These are phyloP conservation scores for Saccharomycopsis fodiens DNA, from an alignment of 805 yeast genomes.

Conservation along the genomic window DNA sequence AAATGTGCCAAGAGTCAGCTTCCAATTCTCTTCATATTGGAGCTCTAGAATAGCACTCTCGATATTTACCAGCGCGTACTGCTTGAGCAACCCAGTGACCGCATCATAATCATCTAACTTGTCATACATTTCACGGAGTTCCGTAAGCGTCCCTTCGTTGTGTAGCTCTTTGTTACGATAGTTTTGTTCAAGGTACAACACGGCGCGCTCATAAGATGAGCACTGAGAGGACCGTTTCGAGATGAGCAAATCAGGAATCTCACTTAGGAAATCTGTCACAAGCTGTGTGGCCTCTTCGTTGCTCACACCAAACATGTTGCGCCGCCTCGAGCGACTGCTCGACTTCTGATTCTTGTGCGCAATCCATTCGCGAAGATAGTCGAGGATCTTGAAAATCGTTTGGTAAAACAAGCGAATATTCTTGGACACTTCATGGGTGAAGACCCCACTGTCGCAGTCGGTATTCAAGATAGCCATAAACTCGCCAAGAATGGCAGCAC, in stretches of 20 bases:
- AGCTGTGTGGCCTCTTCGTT: slow-evolving; percentile 25
- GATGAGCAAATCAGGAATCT: slow-evolving; percentile 59
- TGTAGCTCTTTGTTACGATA: slow-evolving; percentile 35
- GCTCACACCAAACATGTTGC: slow-evolving; percentile 8
- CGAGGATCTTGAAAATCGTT: slow-evolving; percentile 69
- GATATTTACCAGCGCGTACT: slow-evolving; percentile 59
- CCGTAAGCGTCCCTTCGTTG: slow-evolving; percentile 29
- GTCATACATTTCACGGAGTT: slow-evolving; percentile 76
- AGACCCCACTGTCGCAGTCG: slow-evolving; percentile 29
- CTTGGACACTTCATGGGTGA: slow-evolving; percentile 50
- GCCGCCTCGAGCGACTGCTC: slow-evolving; percentile 24
- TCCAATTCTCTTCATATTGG: slow-evolving; percentile 82
- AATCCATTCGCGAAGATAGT: slow-evolving; percentile 76
- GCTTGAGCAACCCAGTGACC: slow-evolving; percentile 74
- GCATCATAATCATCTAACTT: slow-evolving; percentile 86
- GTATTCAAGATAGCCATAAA: slow-evolving; percentile 49
- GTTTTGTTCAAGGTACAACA: slow-evolving; percentile 76
- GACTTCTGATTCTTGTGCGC: slow-evolving; percentile 32
- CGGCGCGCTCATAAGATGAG: slow-evolving; percentile 79
- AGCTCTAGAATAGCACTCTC: slow-evolving; percentile 74
- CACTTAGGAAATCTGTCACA: slow-evolving; percentile 42
- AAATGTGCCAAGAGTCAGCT: slow-evolving; percentile 78
- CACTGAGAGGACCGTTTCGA: slow-evolving; percentile 79
- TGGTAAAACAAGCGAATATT: slow-evolving; percentile 60
- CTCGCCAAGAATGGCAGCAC: slow-evolving; percentile 47